Conservation (phyloP, 2,329 filamentous ascomycete species). For the Talaromyces sp. region DNA sequence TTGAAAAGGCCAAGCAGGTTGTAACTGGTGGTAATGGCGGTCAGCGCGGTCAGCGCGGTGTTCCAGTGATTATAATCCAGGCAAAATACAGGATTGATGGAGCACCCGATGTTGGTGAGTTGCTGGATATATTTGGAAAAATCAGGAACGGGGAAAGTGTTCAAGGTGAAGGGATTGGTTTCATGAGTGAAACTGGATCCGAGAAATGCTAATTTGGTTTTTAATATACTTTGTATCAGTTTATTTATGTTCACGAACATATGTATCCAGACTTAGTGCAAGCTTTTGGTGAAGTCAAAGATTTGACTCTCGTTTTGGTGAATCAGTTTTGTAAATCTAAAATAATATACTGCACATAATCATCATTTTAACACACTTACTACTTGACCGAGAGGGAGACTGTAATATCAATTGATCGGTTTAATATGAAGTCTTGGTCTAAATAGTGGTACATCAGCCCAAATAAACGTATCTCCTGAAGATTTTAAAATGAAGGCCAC, state of each 20-base stretch:
- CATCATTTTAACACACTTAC: background rate
- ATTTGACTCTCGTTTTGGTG: no score
- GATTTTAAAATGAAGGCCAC: no score
- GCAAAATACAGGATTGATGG: conserved; percentile 8
- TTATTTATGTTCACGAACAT: background rate
- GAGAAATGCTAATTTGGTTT: background rate
- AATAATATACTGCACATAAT: background rate
- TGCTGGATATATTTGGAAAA: conserved; percentile 2
- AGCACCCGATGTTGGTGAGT: conserved; percentile 5
- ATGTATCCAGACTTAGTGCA: background rate
- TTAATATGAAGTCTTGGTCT: no score
- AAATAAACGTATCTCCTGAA: no score
- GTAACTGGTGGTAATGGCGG: background rate
- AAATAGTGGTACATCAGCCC: no score
- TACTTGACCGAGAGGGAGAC: background rate
- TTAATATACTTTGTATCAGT: background rate
- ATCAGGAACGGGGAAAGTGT: background rate
- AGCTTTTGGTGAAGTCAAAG: background rate
- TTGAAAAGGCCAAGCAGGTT: background rate
- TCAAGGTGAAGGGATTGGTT: background rate
- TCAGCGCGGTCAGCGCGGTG: background rate
- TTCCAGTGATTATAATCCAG: conserved; percentile 6
- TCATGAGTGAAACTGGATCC: background rate
- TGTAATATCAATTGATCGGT: no score
- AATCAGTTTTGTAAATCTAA: background rate